These are phyloP conservation scores for Maudiozyma serrabonitensis DNA, from an alignment of 805 yeast species.

Conservation along the genomic window DNA sequence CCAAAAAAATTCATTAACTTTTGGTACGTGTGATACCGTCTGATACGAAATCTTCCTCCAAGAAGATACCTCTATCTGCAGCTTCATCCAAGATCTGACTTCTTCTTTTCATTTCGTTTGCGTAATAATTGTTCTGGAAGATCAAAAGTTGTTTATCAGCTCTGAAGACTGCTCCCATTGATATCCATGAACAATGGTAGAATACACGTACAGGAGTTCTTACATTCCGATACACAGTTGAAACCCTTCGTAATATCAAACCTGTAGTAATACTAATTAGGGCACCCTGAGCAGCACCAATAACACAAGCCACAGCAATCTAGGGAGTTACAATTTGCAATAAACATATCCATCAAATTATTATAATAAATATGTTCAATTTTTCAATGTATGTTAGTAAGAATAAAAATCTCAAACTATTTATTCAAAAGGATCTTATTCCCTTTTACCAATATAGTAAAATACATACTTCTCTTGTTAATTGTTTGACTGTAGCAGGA, in stretches of 20 bases:
- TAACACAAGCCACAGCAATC: constrained; percentile 30
- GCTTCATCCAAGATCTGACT: constrained; percentile 33
- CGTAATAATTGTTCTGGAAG: constrained; percentile 29
- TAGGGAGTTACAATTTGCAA: constrained; percentile 3
- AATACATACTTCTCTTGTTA: constrained; percentile 28
- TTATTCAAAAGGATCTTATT: background rate
- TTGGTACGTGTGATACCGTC: background rate
- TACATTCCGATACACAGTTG: constrained; percentile 30
- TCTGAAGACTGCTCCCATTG: constrained; percentile 34
- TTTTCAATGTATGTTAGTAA: background rate
- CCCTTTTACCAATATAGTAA: background rate
- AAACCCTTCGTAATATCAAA: constrained; percentile 27
- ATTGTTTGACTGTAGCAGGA: constrained; percentile 28
- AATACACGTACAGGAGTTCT: constrained; percentile 34
- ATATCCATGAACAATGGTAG: constrained; percentile 35
- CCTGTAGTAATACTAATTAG: constrained; percentile 30
- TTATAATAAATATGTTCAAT: background rate
- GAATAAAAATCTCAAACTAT: too few relatives aligned
- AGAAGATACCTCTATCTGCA: constrained; percentile 36
- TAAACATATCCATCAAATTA: too few relatives aligned
- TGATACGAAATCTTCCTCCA: constrained; percentile 25
- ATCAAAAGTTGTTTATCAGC: constrained; percentile 34
- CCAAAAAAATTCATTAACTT: background rate
- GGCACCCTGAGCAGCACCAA: constrained; percentile 37
- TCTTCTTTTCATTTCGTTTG: constrained; percentile 30